Percentiles rank a stretch among this genome's conserved stretches.
These are phyloP conservation scores for Boletus sp. DNA, from an alignment of 768 basidiomycete genomes.

Conservation along the genomic window DNA sequence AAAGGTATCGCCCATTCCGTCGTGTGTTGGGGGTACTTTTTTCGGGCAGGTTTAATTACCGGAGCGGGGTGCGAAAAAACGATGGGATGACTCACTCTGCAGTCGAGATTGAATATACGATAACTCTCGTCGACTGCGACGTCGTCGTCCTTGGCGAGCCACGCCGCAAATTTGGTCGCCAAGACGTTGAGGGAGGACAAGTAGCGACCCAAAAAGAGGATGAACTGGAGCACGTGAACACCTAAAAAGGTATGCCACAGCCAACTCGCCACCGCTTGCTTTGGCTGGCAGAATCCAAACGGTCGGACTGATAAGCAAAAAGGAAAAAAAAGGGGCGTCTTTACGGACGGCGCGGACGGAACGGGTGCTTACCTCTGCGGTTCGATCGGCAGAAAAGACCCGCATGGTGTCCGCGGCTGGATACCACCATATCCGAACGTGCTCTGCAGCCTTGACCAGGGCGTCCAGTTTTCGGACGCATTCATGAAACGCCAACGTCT, in stretches of 20 bases:
- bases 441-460: conserved; percentile 66
- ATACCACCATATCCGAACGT: conserved; percentile 96
- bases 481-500: conserved; percentile 60
- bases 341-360: conserved; percentile 8
- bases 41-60: conserved; percentile 8
- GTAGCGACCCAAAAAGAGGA: conserved; percentile 76
- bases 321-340: conserved; percentile 7
- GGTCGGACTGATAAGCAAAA: conserved; percentile 8
- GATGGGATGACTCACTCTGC: conserved; percentile 61
- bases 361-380: conserved; percentile 60
- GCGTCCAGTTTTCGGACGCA: conserved; percentile 55
- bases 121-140: conserved; percentile 75
- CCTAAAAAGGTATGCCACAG: conserved; percentile 72
- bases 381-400: conserved; percentile 72
- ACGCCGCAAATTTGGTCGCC: conserved; percentile 63
- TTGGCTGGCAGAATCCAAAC: conserved; percentile 40
- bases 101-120: conserved; percentile 90
- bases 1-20: conserved; percentile 94
- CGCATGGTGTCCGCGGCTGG: conserved; percentile 73
- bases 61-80: background rate
- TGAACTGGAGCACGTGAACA: conserved; percentile 77
- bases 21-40: conserved; percentile 81
- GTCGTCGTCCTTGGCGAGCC: conserved; percentile 57
- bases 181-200: conserved; percentile 59
- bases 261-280: conserved; percentile 54